These are phyloP conservation scores for Mentha longifolia DNA, from an alignment of 257 asterid genomes.

Conservation along the genomic window DNA sequence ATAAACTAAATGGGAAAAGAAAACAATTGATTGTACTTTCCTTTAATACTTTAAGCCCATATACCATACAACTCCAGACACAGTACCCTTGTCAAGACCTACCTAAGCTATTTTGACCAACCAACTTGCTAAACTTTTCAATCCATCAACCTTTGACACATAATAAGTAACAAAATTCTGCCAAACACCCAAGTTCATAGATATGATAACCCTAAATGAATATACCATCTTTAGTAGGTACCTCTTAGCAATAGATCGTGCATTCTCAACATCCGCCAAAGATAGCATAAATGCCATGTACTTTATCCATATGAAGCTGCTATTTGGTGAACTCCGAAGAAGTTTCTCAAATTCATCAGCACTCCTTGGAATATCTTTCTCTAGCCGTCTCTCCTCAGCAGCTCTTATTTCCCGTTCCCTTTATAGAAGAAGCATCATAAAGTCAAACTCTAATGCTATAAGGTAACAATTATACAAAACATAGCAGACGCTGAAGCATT, in stretches of 20 bases:
- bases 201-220: conserved; percentile 7
- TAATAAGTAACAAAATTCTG: not conserved
- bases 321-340: conserved; percentile 75
- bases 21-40: too few species aligned
- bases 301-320: conserved; percentile 91
- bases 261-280: conserved; percentile 85
- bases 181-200: not conserved
- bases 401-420: conserved; percentile 93
- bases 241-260: conserved; percentile 95
- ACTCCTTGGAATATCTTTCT: conserved; percentile 71
- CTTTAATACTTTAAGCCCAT: not conserved
- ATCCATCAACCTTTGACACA: too few species aligned
- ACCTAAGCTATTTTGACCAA: not conserved
- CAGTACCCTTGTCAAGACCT: not conserved
- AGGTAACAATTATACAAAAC: conserved; percentile 5
- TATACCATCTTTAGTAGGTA: conserved; percentile 31
- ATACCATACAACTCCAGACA: too few species aligned
- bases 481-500: not conserved
- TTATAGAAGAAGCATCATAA: conserved; percentile 29
- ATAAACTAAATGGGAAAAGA: too few species aligned
- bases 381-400: conserved; percentile 90
- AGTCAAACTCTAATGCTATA: conserved; percentile 19
- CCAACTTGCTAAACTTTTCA: too few species aligned
- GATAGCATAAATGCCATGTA: conserved; percentile 90
- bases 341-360: conserved; percentile 93